Evolutionary conservation across 1,284 basidiomycete genomes (phyloP).

Genomic region (Ganoderma sp.): DNA sequence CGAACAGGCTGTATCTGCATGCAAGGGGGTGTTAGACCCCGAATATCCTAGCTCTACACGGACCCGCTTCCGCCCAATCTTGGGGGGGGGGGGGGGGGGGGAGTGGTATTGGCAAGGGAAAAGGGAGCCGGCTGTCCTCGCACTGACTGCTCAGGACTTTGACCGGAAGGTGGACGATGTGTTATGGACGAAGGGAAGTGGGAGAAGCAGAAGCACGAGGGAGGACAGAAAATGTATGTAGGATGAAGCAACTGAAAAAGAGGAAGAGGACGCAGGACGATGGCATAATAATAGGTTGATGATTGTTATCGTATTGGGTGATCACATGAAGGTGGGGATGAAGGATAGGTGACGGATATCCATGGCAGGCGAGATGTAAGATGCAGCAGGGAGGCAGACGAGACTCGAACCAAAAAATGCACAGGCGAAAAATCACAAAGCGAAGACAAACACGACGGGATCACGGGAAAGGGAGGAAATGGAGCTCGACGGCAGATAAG

Average conservation of each 20-base stretch:
- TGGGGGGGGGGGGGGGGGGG: not conserved
- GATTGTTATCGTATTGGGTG: constrained; percentile 8
- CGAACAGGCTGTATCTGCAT: not conserved
- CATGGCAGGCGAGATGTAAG: not conserved
- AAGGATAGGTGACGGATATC: not conserved
- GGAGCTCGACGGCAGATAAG: not conserved
- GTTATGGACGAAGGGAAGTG: not conserved
- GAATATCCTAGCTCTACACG: constrained; percentile 6
- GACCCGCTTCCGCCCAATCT: not conserved
- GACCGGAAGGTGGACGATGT: not conserved
- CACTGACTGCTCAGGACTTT: constrained; percentile 6
- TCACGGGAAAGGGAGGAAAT: not conserved
- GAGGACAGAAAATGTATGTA: not conserved
- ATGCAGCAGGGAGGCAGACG: not conserved
- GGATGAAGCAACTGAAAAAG: not conserved
- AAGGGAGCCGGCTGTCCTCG: not conserved
- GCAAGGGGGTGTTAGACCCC: not conserved
- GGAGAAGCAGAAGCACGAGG: not conserved
- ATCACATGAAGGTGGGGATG: not conserved
- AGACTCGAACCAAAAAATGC: not conserved
- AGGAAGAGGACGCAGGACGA: not conserved
- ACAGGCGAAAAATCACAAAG: not conserved
- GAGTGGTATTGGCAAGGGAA: not conserved
- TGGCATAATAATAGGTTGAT: constrained; percentile 14
- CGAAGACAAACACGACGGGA: not conserved